Percentiles rank a stretch among this genome's conserved stretches.
phyloP scores from a whole-genome alignment of 139 green algal species.

The Choricystis sp. region DNA sequence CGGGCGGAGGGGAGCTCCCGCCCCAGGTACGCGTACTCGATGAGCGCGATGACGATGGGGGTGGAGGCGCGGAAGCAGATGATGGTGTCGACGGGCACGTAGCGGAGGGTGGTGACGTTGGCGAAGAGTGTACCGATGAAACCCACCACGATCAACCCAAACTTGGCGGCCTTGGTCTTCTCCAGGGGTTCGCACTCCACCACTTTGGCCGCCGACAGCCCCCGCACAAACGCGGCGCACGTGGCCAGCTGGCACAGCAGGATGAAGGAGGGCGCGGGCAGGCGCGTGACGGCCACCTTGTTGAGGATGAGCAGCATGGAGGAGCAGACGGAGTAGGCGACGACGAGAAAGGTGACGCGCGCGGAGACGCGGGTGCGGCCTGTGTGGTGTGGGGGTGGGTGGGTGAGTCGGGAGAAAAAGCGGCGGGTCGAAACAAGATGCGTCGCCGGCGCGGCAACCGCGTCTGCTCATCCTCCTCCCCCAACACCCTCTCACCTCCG shows the following conservation, averaged over 20 bases:
- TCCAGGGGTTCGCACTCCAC: conserved; percentile 17
- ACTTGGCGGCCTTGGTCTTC: conserved; percentile 21
- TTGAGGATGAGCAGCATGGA: conserved; percentile 41
- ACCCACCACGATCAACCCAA: conserved; percentile 21
- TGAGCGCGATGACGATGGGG: conserved; percentile 40
- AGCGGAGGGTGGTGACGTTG: conserved; percentile 38
- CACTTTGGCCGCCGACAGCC: background rate
- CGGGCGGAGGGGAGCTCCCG: conserved; percentile 30
- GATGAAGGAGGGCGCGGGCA: conserved; percentile 28
- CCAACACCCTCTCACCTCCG: no score
- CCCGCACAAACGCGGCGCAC: conserved; percentile 15
- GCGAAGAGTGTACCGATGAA: conserved; percentile 38
- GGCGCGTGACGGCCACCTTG: conserved; percentile 28
- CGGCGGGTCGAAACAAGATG: no score
- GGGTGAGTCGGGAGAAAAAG: background rate
- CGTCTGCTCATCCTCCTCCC: no score
- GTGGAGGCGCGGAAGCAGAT: conserved; percentile 59
- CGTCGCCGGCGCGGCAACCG: no score
- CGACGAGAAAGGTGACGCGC: background rate
- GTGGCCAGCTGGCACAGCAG: conserved; percentile 27
- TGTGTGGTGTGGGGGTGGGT: background rate
- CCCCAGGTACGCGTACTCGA: conserved; percentile 52
- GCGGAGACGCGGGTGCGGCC: background rate
- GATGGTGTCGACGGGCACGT: conserved; percentile 67
- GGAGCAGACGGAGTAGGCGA: conserved; percentile 25